Evolutionary conservation across 2,329 filamentous ascomycete genomes (phyloP).

Genomic region (Coniochaeta sp.): DNA sequence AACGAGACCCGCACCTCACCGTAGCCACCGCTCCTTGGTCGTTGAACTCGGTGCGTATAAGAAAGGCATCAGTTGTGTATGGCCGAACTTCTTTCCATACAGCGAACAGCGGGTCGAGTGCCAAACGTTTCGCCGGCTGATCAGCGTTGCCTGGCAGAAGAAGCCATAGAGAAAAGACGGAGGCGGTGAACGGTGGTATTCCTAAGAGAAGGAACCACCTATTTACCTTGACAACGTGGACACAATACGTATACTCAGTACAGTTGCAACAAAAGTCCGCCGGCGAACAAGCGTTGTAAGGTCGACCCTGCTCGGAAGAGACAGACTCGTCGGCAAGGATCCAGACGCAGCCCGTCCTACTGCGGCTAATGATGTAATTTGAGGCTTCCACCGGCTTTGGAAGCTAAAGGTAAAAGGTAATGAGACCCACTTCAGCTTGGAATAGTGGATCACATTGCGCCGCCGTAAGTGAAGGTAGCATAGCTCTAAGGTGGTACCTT

Average conservation of each 20-base stretch:
- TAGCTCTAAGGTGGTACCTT: too few species aligned
- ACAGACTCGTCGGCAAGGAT: too few species aligned
- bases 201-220: too few species aligned
- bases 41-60: neutral
- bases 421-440: neutral
- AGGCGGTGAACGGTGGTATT: too few species aligned
- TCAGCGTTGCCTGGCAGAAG: neutral
- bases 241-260: neutral
- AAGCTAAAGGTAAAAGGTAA: neutral
- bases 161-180: neutral
- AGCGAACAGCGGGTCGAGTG: too few species aligned
- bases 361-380: neutral
- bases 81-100: neutral
- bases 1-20: slow-evolving; percentile 7
- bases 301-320: neutral
- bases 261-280: neutral
- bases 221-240: neutral
- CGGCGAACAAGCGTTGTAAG: neutral
- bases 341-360: neutral
- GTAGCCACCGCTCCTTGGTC: slow-evolving; percentile 1
- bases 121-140: neutral
- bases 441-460: neutral
- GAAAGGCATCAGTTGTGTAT: neutral
- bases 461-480: too few species aligned
- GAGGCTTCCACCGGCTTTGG: neutral